Evolutionary conservation across 148 eudicot genomes (phyloP).

Genomic region (Rhododendron simsii): DNA sequence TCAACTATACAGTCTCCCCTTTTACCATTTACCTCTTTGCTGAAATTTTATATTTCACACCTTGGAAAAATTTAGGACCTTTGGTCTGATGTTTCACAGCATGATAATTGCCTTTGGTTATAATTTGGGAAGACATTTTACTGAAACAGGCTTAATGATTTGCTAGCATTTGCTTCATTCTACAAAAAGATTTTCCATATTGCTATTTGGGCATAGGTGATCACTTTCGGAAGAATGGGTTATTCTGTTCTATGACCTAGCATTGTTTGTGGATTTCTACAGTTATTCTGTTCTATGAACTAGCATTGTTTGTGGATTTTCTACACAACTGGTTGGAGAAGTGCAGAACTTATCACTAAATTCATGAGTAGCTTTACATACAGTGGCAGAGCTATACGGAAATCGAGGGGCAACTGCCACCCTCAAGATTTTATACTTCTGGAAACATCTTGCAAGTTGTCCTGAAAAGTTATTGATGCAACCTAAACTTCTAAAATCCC

Average conservation of each 20-base stretch:
- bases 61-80: neutral
- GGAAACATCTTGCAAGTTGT: neutral
- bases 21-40: neutral
- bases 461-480: neutral
- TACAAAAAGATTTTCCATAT: neutral
- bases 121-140: neutral
- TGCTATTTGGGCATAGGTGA: neutral
- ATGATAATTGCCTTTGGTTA: neutral
- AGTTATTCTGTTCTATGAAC: neutral
- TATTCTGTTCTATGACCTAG: neutral
- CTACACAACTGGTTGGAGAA: neutral
- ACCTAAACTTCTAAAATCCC: neutral
- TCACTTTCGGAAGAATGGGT: neutral
- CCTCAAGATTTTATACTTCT: neutral
- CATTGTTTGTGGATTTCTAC: neutral
- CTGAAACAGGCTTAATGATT: neutral
- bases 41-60: neutral
- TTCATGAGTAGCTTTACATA: neutral
- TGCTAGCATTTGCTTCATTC: slow-evolving; percentile 5
- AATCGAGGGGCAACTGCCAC: neutral
- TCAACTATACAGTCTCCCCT: neutral
- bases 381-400: neutral
- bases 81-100: neutral
- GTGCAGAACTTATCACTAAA: neutral
- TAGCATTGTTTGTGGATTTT: neutral